Percentiles rank a stretch among this genome's conserved stretches.
Conservation (phyloP, 306 rosid species). For the Cucumis hystrix region DNA sequence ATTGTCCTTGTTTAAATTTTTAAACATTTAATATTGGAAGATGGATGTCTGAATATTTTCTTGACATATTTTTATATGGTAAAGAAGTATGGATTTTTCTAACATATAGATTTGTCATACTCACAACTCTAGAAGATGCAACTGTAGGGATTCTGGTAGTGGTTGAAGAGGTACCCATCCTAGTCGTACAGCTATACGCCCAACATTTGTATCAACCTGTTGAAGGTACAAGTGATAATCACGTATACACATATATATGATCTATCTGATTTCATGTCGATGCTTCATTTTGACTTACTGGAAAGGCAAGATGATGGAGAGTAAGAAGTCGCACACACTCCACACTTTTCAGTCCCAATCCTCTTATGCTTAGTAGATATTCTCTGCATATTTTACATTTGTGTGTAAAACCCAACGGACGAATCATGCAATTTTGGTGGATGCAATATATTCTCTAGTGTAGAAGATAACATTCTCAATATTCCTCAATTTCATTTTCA, state of each 20-base stretch:
- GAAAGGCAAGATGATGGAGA: slow-evolving; percentile 98
- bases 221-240: slow-evolving; percentile 9
- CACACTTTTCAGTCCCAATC: slow-evolving; percentile 94
- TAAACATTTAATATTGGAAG: neutral
- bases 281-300: slow-evolving; percentile 47
- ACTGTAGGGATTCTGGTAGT: slow-evolving; percentile 94
- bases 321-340: slow-evolving; percentile 98
- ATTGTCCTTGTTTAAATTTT: neutral
- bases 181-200: slow-evolving; percentile 93
- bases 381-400: slow-evolving; percentile 38
- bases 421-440: neutral
- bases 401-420: neutral
- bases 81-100: neutral
- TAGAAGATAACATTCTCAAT: neutral
- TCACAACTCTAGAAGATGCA: slow-evolving; percentile 97
- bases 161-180: slow-evolving; percentile 99
- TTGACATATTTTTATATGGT: neutral
- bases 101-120: slow-evolving; percentile 20
- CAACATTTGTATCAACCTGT: slow-evolving; percentile 99
- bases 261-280: slow-evolving; percentile 7
- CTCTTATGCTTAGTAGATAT: slow-evolving; percentile 81
- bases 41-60: neutral
- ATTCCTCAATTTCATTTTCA: slow-evolving; percentile 9
- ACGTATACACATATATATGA: neutral
- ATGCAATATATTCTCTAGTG: neutral